Percentiles rank a stretch among this genome's conserved stretches.
Evolutionary conservation across 2,329 filamentous ascomycete species (phyloP).

Genomic region (Knoxdaviesia proteae): DNA sequence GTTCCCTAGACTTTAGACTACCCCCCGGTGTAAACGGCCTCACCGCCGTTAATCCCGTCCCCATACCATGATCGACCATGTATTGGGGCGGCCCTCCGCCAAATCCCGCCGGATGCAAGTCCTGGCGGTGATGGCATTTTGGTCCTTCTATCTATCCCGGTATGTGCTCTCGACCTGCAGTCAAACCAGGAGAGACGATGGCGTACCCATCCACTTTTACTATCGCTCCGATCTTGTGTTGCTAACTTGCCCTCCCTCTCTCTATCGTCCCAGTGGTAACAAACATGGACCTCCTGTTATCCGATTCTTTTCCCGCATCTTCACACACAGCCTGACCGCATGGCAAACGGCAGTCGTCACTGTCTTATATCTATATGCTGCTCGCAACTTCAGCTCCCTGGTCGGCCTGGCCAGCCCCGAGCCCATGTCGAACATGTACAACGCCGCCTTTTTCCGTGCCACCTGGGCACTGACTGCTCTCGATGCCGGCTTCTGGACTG

Average conservation of each 20-base stretch:
- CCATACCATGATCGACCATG: conserved; percentile 53
- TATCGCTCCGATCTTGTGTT: not conserved
- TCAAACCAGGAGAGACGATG: not conserved
- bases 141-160: conserved; percentile 68
- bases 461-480: conserved; percentile 92
- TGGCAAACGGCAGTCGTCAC: conserved; percentile 83
- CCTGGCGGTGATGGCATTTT: conserved; percentile 75
- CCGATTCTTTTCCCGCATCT: conserved; percentile 47
- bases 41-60: not conserved
- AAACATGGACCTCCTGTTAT: conserved; percentile 71
- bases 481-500: conserved; percentile 95
- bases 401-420: conserved; percentile 82
- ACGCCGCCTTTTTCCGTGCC: conserved; percentile 76
- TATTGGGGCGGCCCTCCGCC: conserved; percentile 73
- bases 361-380: conserved; percentile 76
- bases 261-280: conserved; percentile 38
- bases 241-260: not conserved
- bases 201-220: too few relatives aligned
- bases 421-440: conserved; percentile 85
- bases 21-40: too few relatives aligned
- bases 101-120: conserved; percentile 88
- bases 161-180: conserved; percentile 15
- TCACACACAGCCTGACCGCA: conserved; percentile 52
- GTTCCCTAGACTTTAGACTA: too few relatives aligned
- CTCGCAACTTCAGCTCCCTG: conserved; percentile 83